phyloP scores from a whole-genome alignment of 1,284 basidiomycete species.

The Kwoniella shivajii region DNA sequence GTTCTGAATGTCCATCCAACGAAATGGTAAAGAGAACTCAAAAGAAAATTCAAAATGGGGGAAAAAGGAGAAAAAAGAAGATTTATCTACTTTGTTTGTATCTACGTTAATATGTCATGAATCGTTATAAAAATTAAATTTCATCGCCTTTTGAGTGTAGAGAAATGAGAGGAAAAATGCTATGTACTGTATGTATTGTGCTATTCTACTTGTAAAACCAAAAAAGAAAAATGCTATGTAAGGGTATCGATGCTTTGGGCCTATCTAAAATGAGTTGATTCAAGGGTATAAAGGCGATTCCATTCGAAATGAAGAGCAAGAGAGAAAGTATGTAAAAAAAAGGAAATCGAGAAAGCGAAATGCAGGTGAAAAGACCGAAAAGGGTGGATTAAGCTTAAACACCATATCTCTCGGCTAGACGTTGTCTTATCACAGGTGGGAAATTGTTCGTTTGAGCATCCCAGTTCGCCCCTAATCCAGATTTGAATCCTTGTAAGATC shows the following conservation, averaged over 20 bases:
- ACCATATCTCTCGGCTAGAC: conserved; percentile 51
- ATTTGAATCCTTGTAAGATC: conserved; percentile 53
- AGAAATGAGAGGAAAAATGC: neutral
- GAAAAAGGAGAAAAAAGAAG: too few relatives aligned
- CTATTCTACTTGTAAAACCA: neutral
- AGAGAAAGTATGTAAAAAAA: neutral
- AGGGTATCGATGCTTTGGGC: conserved; percentile 29
- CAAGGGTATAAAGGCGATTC: conserved; percentile 6
- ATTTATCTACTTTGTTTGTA: conserved; percentile 6
- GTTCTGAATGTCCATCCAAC: too few relatives aligned
- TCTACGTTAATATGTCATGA: conserved; percentile 7
- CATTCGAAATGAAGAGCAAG: neutral
- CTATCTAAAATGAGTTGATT: conserved; percentile 6
- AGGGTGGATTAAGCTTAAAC: too few relatives aligned
- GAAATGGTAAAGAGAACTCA: too few relatives aligned
- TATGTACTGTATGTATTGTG: conserved; percentile 1
- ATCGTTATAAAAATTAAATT: neutral
- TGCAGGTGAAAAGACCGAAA: too few relatives aligned
- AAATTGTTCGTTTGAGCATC: conserved; percentile 39
- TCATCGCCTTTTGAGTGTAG: neutral
- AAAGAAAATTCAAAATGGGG: too few relatives aligned
- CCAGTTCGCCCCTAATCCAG: conserved; percentile 49
- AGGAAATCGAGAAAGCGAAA: neutral
- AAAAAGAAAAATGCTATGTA: conserved; percentile 23
- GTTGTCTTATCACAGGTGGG: conserved; percentile 49